These are phyloP conservation scores for Penicillium manginii DNA, from an alignment of 495 filamentous ascomycete species.

Conservation along the genomic window DNA sequence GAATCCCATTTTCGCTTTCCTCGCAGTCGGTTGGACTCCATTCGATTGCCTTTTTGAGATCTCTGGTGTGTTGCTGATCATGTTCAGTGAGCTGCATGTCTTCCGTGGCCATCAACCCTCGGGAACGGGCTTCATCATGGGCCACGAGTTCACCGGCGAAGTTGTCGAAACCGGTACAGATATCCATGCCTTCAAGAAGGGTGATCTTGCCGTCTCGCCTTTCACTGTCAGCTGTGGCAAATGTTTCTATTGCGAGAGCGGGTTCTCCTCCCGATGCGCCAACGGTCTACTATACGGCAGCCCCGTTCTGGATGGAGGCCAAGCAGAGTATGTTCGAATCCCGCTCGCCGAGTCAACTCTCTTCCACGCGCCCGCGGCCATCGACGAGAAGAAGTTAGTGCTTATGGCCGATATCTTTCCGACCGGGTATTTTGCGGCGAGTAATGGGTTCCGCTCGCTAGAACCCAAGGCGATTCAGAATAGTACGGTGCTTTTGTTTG, in stretches of 20 bases:
- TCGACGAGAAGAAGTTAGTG: slow-evolving; percentile 75
- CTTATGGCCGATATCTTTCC: slow-evolving; percentile 63
- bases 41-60: neutral
- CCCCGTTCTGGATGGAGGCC: slow-evolving; percentile 71
- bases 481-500: slow-evolving; percentile 74
- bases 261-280: slow-evolving; percentile 58
- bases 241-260: slow-evolving; percentile 80
- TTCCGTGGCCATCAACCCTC: slow-evolving; percentile 35
- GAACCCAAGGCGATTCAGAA: slow-evolving; percentile 56
- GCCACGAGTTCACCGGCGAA: slow-evolving; percentile 34
- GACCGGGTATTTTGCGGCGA: slow-evolving; percentile 83
- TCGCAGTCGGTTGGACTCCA: no score
- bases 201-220: slow-evolving; percentile 55
- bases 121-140: slow-evolving; percentile 71
- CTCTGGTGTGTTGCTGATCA: neutral
- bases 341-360: slow-evolving; percentile 81
- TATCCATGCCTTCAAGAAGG: slow-evolving; percentile 60
- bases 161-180: slow-evolving; percentile 23
- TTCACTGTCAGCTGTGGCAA: slow-evolving; percentile 71
- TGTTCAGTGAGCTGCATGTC: slow-evolving; percentile 30
- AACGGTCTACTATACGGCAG: slow-evolving; percentile 72
- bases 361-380: slow-evolving; percentile 65
- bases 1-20: slow-evolving; percentile 9
- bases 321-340: slow-evolving; percentile 85
- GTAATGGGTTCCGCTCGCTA: slow-evolving; percentile 69